A percentile compares a stretch with the other conserved stretches of the same genome.
These are phyloP conservation scores for Takakia lepidozioides DNA, from an alignment of 225 moss, liverwort and hornwort species.

Conservation along the genomic window DNA sequence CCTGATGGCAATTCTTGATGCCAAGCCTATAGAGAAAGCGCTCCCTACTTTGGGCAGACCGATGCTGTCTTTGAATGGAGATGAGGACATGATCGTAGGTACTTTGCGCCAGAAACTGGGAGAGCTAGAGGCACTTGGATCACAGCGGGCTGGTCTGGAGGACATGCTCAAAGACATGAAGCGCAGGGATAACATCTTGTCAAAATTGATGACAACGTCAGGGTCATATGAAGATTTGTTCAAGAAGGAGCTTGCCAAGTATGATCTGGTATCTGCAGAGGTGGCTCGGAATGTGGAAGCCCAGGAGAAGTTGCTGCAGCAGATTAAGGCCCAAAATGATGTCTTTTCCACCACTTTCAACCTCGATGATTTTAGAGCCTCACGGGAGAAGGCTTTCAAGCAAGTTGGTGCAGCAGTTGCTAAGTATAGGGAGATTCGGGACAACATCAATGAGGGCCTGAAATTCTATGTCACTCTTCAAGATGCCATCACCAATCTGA, in stretches of 20 bases:
- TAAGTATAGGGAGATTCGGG: slow-evolving; percentile 92
- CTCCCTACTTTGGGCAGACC: slow-evolving; percentile 90
- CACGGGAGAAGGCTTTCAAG: slow-evolving; percentile 77
- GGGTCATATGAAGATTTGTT: slow-evolving; percentile 99
- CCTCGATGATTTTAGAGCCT: slow-evolving; percentile 75
- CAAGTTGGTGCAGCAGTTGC: slow-evolving; percentile 77
- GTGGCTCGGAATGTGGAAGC: slow-evolving; percentile 78
- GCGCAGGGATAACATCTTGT: slow-evolving; percentile 95
- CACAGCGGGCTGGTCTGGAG: slow-evolving; percentile 94
- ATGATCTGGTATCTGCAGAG: slow-evolving; percentile 79
- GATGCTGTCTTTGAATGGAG: slow-evolving; percentile 83
- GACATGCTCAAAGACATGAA: slow-evolving; percentile 99
- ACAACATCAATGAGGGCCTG: slow-evolving; percentile 97
- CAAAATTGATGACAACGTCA: slow-evolving; percentile 98
- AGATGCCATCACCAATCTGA: slow-evolving; percentile 97
- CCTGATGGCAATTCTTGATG: slow-evolving; percentile 80
- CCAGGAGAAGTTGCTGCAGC: slow-evolving; percentile 76
- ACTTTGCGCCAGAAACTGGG: slow-evolving; percentile 65
- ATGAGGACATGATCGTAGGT: slow-evolving; percentile 95
- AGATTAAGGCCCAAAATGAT: slow-evolving; percentile 90
- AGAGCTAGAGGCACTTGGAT: slow-evolving; percentile 83
- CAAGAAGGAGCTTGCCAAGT: slow-evolving; percentile 89
- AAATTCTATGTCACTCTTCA: slow-evolving; percentile 98
- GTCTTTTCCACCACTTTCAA: slow-evolving; percentile 89
- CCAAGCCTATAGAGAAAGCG: slow-evolving; percentile 90